phyloP scores from a whole-genome alignment of 1,284 basidiomycete genomes.

The Uromyces viciae-fabae region DNA sequence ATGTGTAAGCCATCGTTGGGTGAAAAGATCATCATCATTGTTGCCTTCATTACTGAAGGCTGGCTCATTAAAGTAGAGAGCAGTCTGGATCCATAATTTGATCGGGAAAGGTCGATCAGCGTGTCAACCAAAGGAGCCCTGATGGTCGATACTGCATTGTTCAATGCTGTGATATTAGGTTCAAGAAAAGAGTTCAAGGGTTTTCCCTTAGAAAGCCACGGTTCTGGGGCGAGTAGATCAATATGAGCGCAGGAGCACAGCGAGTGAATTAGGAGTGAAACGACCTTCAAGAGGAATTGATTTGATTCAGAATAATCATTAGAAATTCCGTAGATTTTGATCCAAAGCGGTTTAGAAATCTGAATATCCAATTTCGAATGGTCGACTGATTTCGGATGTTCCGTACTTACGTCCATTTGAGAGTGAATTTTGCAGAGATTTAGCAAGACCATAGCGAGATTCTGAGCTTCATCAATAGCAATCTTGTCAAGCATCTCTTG shows the following conservation, averaged over 20 bases:
- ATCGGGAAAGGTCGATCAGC: conserved; percentile 36
- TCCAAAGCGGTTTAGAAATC: conserved; percentile 33
- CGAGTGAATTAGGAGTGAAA: conserved; percentile 29
- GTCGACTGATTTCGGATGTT: background rate
- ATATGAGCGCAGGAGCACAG: conserved; percentile 42
- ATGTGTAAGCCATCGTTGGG: conserved; percentile 42
- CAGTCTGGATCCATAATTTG: conserved; percentile 26
- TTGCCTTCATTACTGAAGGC: conserved; percentile 27
- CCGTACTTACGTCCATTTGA: background rate
- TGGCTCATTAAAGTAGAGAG: conserved; percentile 14
- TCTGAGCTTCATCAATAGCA: conserved; percentile 7
- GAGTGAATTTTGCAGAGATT: conserved; percentile 16
- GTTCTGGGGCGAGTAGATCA: conserved; percentile 10
- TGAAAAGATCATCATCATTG: conserved; percentile 34
- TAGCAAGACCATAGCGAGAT: background rate
- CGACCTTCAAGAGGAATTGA: conserved; percentile 3
- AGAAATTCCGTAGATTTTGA: conserved; percentile 18
- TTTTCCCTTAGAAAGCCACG: conserved; percentile 30
- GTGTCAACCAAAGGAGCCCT: conserved; percentile 34
- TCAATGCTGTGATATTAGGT: conserved; percentile 24
- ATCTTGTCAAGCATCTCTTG: conserved; percentile 22
- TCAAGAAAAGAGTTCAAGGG: conserved; percentile 2
- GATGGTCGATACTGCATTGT: conserved; percentile 23
- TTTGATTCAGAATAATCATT: conserved; percentile 22
- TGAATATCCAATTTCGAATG: conserved; percentile 14